Evolutionary conservation across 2,329 filamentous ascomycete genomes (phyloP).

Genomic region (Teratosphaeria viscida): DNA sequence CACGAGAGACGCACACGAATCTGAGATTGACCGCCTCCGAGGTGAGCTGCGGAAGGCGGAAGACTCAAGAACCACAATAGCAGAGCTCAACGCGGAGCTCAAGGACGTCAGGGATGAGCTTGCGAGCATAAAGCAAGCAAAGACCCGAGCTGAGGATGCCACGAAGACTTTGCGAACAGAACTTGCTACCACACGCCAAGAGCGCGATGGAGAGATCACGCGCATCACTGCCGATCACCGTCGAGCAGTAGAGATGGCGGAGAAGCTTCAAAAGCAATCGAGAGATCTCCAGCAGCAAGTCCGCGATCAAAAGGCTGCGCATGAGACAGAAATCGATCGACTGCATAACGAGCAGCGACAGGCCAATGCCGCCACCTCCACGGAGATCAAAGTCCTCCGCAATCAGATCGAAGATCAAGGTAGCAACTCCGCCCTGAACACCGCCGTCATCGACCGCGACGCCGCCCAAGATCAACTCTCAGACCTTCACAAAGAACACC

Average conservation of each 20-base stretch:
- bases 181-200: conserved; percentile 7
- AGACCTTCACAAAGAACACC: not conserved
- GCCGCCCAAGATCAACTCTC: conserved; percentile 13
- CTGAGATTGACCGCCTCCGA: conserved; percentile 12
- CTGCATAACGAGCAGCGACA: conserved; percentile 8
- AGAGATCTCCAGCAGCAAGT: conserved; percentile 16
- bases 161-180: conserved; percentile 6
- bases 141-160: conserved; percentile 5
- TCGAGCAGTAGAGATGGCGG: conserved; percentile 13
- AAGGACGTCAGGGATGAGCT: conserved; percentile 12
- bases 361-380: not conserved
- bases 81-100: conserved; percentile 14
- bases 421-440: conserved; percentile 16
- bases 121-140: not conserved
- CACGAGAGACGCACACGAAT: conserved; percentile 11
- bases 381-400: conserved; percentile 2
- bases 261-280: conserved; percentile 12
- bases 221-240: conserved; percentile 10
- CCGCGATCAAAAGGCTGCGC: conserved; percentile 10
- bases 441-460: conserved; percentile 18
- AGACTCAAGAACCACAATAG: conserved; percentile 3
- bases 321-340: conserved; percentile 13
- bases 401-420: conserved; percentile 10
- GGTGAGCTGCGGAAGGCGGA: conserved; percentile 10
- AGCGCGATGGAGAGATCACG: conserved; percentile 9